phyloP scores from a whole-genome alignment of 139 green algal genomes.

The Chlamydomonas sp. region DNA sequence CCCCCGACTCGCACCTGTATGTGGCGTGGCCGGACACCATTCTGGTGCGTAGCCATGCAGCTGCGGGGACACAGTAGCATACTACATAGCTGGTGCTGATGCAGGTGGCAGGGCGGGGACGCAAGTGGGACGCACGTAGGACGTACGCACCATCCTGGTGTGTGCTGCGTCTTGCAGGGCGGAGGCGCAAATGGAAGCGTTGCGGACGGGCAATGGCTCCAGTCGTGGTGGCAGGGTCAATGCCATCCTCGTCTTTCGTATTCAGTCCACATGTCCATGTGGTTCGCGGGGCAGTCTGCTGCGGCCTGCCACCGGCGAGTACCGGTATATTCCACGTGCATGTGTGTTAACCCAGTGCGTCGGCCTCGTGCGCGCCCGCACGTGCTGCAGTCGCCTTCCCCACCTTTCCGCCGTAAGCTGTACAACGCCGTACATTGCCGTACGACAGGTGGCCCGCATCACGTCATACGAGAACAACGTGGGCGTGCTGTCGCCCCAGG shows the following conservation, averaged over 20 bases:
- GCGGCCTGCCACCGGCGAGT: slow-evolving; percentile 49
- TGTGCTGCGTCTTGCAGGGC: background rate
- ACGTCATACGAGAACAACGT: slow-evolving; percentile 33
- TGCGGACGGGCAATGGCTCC: background rate
- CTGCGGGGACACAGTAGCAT: background rate
- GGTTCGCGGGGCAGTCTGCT: too few species aligned
- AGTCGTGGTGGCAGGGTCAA: background rate
- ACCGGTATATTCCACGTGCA: slow-evolving; percentile 64
- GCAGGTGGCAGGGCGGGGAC: background rate
- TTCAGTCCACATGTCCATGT: too few species aligned
- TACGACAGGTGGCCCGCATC: slow-evolving; percentile 28
- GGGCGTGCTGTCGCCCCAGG: slow-evolving; percentile 2
- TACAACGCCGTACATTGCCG: background rate
- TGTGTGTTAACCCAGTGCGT: too few species aligned
- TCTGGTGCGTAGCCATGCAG: slow-evolving; percentile 49
- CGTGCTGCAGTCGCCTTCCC: background rate
- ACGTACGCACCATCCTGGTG: too few species aligned
- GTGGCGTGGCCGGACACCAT: slow-evolving; percentile 79
- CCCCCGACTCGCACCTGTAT: slow-evolving; percentile 71
- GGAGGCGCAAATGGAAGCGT: too few species aligned
- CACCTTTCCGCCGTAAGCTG: background rate
- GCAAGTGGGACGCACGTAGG: too few species aligned
- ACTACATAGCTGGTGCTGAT: slow-evolving; percentile 24
- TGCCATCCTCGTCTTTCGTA: background rate
- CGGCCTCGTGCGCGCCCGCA: background rate